Evolutionary conservation across 2,329 filamentous ascomycete genomes (phyloP).

Genomic region (Aureobasidium sp.): DNA sequence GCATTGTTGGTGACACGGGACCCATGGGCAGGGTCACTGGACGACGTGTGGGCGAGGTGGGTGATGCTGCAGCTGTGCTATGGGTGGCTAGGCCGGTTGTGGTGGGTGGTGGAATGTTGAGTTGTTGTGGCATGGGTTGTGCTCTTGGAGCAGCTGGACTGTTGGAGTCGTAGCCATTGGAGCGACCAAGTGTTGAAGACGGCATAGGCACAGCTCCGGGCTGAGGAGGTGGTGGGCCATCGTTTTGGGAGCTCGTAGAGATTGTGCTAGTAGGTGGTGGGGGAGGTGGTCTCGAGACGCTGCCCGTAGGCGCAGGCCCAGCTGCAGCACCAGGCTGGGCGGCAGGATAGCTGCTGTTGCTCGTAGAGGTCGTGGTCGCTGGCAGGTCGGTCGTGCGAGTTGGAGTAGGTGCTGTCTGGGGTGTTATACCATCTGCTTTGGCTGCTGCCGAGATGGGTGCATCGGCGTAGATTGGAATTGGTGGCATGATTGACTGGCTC

Average conservation of each 20-base stretch:
- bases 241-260: slow-evolving; percentile 17
- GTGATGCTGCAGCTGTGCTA: slow-evolving; percentile 27
- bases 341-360: slow-evolving; percentile 21
- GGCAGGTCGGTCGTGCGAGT: background rate
- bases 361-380: slow-evolving; percentile 12
- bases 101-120: slow-evolving; percentile 33
- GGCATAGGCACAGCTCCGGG: slow-evolving; percentile 36
- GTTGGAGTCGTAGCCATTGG: slow-evolving; percentile 23
- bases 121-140: slow-evolving; percentile 31
- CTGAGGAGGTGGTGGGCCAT: slow-evolving; percentile 34
- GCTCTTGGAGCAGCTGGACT: slow-evolving; percentile 35
- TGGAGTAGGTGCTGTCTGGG: slow-evolving; percentile 28
- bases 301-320: slow-evolving; percentile 27
- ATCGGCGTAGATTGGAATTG: slow-evolving; percentile 41
- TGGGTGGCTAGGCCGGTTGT: slow-evolving; percentile 33
- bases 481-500: slow-evolving; percentile 32
- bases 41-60: slow-evolving; percentile 21
- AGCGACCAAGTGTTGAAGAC: slow-evolving; percentile 7
- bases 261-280: slow-evolving; percentile 23
- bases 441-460: slow-evolving; percentile 34
- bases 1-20: slow-evolving; percentile 24
- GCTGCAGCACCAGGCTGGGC: slow-evolving; percentile 26
- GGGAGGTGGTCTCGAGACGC: slow-evolving; percentile 19
- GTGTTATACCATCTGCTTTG: slow-evolving; percentile 32
- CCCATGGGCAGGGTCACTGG: slow-evolving; percentile 34